Evolutionary conservation across 768 basidiomycete species (phyloP).

Genomic region (Cystofilobasidium ferigula): DNA sequence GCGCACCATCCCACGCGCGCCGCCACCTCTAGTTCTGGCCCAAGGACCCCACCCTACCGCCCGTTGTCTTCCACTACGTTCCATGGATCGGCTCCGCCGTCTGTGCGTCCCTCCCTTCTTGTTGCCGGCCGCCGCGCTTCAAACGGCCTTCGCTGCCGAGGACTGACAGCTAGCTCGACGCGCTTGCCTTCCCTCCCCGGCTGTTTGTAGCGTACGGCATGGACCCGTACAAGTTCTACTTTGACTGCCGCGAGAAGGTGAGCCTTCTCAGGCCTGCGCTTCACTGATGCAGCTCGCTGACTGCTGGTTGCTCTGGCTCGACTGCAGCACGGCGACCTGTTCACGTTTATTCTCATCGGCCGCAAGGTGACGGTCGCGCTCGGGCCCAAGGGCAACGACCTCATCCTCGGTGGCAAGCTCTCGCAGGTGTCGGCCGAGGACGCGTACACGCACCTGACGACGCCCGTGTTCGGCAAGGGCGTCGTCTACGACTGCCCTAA

Average conservation of each 20-base stretch:
- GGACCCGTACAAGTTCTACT: conserved; percentile 83
- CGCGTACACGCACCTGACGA: conserved; percentile 83
- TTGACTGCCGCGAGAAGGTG: conserved; percentile 47
- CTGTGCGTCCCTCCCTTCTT: conserved; percentile 12
- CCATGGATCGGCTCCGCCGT: conserved; percentile 84
- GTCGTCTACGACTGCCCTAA: conserved; percentile 98
- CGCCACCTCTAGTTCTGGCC: conserved; percentile 71
- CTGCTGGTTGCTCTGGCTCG: background rate
- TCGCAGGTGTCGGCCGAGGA: conserved; percentile 88
- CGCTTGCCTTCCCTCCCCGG: background rate
- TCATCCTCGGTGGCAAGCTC: conserved; percentile 85
- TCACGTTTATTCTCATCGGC: conserved; percentile 85
- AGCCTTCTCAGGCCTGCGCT: background rate
- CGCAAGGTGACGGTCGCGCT: conserved; percentile 82
- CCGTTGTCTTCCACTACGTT: conserved; percentile 83
- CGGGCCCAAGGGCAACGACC: conserved; percentile 83
- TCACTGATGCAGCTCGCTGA: background rate
- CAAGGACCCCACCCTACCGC: conserved; percentile 61
- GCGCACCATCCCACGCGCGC: too few species aligned
- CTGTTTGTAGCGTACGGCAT: conserved; percentile 60
- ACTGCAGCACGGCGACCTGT: conserved; percentile 82
- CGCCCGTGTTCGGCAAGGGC: conserved; percentile 90
- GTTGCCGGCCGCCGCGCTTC: background rate
- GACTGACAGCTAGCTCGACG: background rate
- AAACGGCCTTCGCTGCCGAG: background rate